phyloP scores from a whole-genome alignment of 2,329 filamentous ascomycete species.

The Nigrospora sphaerica region DNA sequence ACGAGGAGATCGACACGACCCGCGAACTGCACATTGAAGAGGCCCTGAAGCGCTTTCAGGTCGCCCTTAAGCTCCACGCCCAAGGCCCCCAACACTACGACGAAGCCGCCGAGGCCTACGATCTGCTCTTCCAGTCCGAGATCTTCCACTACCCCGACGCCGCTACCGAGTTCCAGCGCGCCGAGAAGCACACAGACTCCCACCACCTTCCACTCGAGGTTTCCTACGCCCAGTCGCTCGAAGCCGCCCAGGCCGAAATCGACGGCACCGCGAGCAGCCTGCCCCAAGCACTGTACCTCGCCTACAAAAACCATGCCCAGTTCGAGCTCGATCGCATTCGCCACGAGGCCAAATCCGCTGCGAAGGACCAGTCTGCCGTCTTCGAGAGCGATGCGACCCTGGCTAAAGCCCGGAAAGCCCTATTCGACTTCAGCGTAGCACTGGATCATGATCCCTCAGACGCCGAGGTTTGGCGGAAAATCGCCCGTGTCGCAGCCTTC shows the following conservation, averaged over 20 bases:
- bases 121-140: slow-evolving; percentile 79
- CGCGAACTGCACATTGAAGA: slow-evolving; percentile 96
- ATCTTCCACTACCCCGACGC: slow-evolving; percentile 92
- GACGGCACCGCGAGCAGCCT: slow-evolving; percentile 75
- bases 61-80: slow-evolving; percentile 82
- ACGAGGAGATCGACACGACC: slow-evolving; percentile 90
- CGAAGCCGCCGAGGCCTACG: slow-evolving; percentile 75
- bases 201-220: slow-evolving; percentile 38
- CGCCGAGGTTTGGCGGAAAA: slow-evolving; percentile 57
- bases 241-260: slow-evolving; percentile 51
- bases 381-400: slow-evolving; percentile 30
- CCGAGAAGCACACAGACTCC: slow-evolving; percentile 48
- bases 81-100: slow-evolving; percentile 72
- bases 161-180: slow-evolving; percentile 72
- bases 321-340: slow-evolving; percentile 74
- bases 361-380: slow-evolving; percentile 17
- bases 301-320: slow-evolving; percentile 93
- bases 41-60: slow-evolving; percentile 89
- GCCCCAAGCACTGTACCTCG: slow-evolving; percentile 83
- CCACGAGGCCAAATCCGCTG: slow-evolving; percentile 32
- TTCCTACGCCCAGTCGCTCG: slow-evolving; percentile 41
- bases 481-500: slow-evolving; percentile 50
- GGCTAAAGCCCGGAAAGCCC: slow-evolving; percentile 34
- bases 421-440: slow-evolving; percentile 51
- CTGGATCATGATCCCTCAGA: slow-evolving; percentile 61